Evolutionary conservation across 148 eudicot genomes (phyloP).

Genomic region (Mesembryanthemum crystallinum): DNA sequence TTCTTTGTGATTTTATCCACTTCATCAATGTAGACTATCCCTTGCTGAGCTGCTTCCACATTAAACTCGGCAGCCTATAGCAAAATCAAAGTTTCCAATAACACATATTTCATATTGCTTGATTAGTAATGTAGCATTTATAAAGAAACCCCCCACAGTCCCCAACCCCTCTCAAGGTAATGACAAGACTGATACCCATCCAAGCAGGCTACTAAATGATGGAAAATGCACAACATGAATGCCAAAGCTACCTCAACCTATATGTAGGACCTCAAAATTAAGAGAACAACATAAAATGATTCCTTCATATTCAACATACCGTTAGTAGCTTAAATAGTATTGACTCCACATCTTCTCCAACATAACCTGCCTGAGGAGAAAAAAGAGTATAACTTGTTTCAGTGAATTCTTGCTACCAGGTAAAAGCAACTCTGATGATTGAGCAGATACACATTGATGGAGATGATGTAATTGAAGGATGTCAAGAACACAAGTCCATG

Average conservation of each 20-base stretch:
- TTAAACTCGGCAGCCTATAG: constrained; percentile 85
- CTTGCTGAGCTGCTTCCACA: constrained; percentile 98
- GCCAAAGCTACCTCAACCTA: background rate
- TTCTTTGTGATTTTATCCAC: constrained; percentile 98
- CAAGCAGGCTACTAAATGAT: background rate
- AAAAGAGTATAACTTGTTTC: background rate
- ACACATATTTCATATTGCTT: background rate
- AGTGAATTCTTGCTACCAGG: background rate
- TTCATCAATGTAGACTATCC: constrained; percentile 97
- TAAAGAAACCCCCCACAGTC: background rate
- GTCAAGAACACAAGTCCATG: background rate
- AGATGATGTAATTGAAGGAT: background rate
- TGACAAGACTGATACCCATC: background rate
- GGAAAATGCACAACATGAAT: background rate
- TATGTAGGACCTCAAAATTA: background rate
- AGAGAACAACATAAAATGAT: background rate
- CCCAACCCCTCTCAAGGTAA: background rate
- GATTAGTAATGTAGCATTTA: background rate
- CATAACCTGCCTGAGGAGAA: constrained; percentile 82
- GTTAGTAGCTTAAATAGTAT: constrained; percentile 73
- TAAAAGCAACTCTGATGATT: background rate
- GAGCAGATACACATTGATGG: background rate
- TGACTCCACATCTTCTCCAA: constrained; percentile 97
- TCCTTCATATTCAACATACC: constrained; percentile 36
- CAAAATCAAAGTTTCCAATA: constrained; percentile 6